A percentile compares a stretch with the other conserved stretches of the same genome.
phyloP scores from a whole-genome alignment of 1,139 yeast genomes.

The Pneumocystis sp. region DNA sequence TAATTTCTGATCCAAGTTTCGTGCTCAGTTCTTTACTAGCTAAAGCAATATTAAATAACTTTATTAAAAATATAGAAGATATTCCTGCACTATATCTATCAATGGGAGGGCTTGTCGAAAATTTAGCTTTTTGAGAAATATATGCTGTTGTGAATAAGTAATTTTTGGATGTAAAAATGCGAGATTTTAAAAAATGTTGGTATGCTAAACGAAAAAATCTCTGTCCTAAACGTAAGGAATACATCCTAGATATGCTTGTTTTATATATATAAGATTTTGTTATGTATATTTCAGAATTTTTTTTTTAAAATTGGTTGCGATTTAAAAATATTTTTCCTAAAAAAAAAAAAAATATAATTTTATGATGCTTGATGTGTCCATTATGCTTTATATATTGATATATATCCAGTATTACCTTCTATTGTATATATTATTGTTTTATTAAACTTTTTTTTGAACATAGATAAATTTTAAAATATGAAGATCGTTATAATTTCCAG shows the following conservation, averaged over 20 bases:
- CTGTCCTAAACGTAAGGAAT: not conserved
- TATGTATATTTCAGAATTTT: not conserved
- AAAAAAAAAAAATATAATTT: not conserved
- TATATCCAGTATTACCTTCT: not conserved
- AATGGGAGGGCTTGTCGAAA: not conserved
- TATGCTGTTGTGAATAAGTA: not conserved
- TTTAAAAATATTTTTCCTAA: not conserved
- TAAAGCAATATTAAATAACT: not conserved
- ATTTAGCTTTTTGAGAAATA: not conserved
- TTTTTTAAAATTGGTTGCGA: not conserved
- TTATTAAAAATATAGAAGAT: not conserved
- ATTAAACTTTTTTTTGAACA: not conserved
- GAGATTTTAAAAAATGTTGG: not conserved
- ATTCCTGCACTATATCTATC: not conserved
- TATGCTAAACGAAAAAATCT: not conserved
- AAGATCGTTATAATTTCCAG: not conserved
- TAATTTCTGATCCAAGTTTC: slow-evolving; percentile 27
- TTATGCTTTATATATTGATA: not conserved
- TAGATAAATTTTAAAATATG: not conserved
- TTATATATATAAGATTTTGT: not conserved
- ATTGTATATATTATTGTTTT: not conserved
- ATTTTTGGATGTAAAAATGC: not conserved
- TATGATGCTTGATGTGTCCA: not conserved
- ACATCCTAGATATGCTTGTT: not conserved
- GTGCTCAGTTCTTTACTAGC: slow-evolving; percentile 13